phyloP scores from a whole-genome alignment of 768 basidiomycete species.

The Royoungia palumana region DNA sequence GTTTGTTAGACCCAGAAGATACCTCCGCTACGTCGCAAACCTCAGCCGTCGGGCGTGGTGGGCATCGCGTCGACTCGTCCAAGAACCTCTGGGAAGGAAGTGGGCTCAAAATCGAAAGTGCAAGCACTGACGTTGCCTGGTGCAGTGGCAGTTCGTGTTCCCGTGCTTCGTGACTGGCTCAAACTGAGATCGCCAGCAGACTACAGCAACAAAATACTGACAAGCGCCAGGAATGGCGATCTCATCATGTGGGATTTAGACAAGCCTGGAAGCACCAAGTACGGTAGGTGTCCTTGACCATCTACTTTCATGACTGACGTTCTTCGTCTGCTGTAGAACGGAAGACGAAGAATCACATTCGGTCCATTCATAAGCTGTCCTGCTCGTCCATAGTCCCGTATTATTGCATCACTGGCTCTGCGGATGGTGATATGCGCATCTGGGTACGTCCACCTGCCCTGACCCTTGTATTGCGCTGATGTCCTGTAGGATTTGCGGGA shows the following conservation, averaged over 20 bases:
- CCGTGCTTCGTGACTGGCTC: not conserved
- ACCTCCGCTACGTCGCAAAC: constrained; percentile 45
- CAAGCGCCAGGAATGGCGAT: constrained; percentile 78
- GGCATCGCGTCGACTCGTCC: constrained; percentile 65
- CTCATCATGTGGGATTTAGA: constrained; percentile 82
- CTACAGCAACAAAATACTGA: constrained; percentile 73
- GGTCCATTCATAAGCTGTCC: constrained; percentile 67
- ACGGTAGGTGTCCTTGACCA: constrained; percentile 44
- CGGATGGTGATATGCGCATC: constrained; percentile 75
- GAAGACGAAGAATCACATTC: constrained; percentile 62
- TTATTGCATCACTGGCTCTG: constrained; percentile 77
- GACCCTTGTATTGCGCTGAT: not conserved
- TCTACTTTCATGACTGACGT: constrained; percentile 13
- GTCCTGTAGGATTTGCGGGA: constrained; percentile 65
- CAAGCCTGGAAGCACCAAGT: constrained; percentile 63
- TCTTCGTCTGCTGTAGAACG: constrained; percentile 44
- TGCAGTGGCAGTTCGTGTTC: constrained; percentile 56
- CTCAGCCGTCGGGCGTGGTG: constrained; percentile 52
- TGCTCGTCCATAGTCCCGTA: constrained; percentile 65
- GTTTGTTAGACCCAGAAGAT: constrained; percentile 49
- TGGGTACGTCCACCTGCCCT: constrained; percentile 51
- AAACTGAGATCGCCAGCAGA: constrained; percentile 35
- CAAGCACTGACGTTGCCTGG: constrained; percentile 82
- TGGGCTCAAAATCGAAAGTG: constrained; percentile 74
- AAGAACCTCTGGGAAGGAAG: constrained; percentile 78